These are phyloP conservation scores for Hortiboletus campestris DNA, from an alignment of 768 basidiomycete species.

Conservation along the genomic window DNA sequence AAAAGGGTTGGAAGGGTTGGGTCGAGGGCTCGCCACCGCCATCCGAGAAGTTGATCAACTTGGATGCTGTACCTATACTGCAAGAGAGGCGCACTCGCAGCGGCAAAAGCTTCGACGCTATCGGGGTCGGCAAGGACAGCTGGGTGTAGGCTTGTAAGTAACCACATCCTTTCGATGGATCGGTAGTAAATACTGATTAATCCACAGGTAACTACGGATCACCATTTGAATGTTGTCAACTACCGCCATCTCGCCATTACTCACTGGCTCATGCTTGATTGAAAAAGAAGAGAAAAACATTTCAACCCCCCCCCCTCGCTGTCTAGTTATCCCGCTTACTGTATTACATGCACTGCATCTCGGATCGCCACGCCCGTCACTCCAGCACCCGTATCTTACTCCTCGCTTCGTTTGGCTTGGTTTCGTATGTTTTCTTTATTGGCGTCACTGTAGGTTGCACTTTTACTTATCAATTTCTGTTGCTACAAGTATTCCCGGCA, in stretches of 20 bases:
- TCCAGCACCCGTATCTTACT: slow-evolving; percentile 20
- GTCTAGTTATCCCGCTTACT: slow-evolving; percentile 19
- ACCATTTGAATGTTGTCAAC: not conserved
- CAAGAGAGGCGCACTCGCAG: slow-evolving; percentile 78
- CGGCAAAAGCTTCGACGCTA: slow-evolving; percentile 82
- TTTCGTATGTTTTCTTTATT: slow-evolving; percentile 27
- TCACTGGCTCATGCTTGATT: slow-evolving; percentile 4
- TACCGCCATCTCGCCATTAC: not conserved
- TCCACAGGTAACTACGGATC: slow-evolving; percentile 2
- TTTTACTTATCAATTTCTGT: slow-evolving; percentile 30
- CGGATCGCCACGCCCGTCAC: slow-evolving; percentile 17
- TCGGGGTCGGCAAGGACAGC: slow-evolving; percentile 70
- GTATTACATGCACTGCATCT: slow-evolving; percentile 25
- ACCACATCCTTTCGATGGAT: slow-evolving; percentile 30
- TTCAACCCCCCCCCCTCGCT: slow-evolving; percentile 8
- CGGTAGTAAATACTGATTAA: slow-evolving; percentile 51
- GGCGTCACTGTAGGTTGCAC: slow-evolving; percentile 24
- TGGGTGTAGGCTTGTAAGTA: slow-evolving; percentile 65
- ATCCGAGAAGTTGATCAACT: slow-evolving; percentile 77
- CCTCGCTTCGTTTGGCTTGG: slow-evolving; percentile 17
- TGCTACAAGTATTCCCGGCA: slow-evolving; percentile 32
- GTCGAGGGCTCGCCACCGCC: slow-evolving; percentile 82
- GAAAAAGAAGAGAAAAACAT: slow-evolving; percentile 9
- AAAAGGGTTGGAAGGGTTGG: slow-evolving; percentile 91
- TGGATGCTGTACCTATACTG: slow-evolving; percentile 68